phyloP scores from a whole-genome alignment of 2,329 filamentous ascomycete species.

The Penicillium sp. region DNA sequence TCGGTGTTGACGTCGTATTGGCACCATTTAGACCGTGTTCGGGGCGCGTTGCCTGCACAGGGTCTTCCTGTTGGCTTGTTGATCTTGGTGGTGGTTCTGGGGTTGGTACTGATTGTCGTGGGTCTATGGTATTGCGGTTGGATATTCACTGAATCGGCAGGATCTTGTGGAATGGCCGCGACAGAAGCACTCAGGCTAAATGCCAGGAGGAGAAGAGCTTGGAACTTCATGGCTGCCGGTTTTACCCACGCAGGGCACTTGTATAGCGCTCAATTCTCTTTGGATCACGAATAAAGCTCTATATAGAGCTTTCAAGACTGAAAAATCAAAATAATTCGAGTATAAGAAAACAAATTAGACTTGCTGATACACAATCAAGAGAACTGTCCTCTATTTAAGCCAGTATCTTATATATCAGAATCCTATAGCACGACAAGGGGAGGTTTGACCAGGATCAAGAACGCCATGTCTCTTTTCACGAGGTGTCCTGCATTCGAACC shows the following conservation, averaged over 20 bases:
- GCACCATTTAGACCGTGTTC: slow-evolving; percentile 18
- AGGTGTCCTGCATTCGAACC: slow-evolving; percentile 3
- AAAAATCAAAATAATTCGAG: neutral
- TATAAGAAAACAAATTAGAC: neutral
- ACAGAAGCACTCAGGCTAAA: slow-evolving; percentile 8
- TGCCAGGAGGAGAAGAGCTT: slow-evolving; percentile 1
- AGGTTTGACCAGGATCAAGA: neutral
- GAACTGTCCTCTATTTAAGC: neutral
- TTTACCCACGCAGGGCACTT: neutral
- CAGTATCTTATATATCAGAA: neutral
- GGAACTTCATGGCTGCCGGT: slow-evolving; percentile 7
- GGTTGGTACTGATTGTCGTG: neutral
- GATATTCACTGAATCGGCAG: neutral
- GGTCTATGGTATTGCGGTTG: neutral
- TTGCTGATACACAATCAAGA: slow-evolving; percentile 1
- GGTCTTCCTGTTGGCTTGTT: neutral
- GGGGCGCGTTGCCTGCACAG: slow-evolving; percentile 14
- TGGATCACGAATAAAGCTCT: neutral
- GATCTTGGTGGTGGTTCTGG: neutral
- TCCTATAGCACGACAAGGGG: neutral
- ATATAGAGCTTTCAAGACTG: neutral
- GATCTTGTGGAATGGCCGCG: neutral
- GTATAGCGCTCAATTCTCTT: neutral
- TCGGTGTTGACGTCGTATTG: slow-evolving; percentile 18
- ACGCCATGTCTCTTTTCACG: neutral